Evolutionary conservation across 106 monocot genomes (phyloP).

Genomic region (Allium cepa): DNA sequence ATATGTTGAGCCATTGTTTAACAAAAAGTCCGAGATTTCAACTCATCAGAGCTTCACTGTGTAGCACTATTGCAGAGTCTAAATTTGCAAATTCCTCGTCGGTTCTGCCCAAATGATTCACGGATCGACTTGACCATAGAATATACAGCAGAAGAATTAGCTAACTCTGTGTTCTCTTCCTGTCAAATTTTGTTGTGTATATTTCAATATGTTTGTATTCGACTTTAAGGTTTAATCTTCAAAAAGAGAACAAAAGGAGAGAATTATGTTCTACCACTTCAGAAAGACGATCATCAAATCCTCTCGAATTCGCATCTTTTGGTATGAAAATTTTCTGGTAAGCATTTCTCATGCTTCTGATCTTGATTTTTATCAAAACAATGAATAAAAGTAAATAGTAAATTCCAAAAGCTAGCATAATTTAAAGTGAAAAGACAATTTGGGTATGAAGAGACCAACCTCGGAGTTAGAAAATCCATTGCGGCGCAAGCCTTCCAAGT

Average conservation of each 20-base stretch:
- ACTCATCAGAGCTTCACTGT: neutral
- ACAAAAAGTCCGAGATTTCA: neutral
- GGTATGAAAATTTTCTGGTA: slow-evolving; percentile 13
- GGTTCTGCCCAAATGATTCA: slow-evolving; percentile 48
- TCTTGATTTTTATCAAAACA: neutral
- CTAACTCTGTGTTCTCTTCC: slow-evolving; percentile 32
- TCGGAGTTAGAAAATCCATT: slow-evolving; percentile 49
- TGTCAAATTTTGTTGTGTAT: neutral
- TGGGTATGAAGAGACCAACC: slow-evolving; percentile 17
- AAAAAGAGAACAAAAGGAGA: neutral
- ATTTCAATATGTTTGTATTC: neutral
- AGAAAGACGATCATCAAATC: slow-evolving; percentile 57
- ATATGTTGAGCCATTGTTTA: too few relatives aligned
- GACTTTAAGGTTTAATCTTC: neutral
- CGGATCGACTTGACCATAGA: slow-evolving; percentile 85
- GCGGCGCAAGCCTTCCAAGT: slow-evolving; percentile 58
- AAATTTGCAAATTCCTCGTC: slow-evolving; percentile 88
- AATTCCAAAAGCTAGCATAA: neutral
- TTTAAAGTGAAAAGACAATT: neutral
- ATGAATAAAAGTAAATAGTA: too few relatives aligned
- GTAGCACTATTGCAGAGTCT: slow-evolving; percentile 37
- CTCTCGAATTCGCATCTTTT: slow-evolving; percentile 3
- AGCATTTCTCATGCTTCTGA: slow-evolving; percentile 10
- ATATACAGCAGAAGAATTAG: slow-evolving; percentile 29
- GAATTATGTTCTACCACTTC: slow-evolving; percentile 53